phyloP scores from a whole-genome alignment of 108 stramenopile genomes.

The Cyclostephanos invisitatus region DNA sequence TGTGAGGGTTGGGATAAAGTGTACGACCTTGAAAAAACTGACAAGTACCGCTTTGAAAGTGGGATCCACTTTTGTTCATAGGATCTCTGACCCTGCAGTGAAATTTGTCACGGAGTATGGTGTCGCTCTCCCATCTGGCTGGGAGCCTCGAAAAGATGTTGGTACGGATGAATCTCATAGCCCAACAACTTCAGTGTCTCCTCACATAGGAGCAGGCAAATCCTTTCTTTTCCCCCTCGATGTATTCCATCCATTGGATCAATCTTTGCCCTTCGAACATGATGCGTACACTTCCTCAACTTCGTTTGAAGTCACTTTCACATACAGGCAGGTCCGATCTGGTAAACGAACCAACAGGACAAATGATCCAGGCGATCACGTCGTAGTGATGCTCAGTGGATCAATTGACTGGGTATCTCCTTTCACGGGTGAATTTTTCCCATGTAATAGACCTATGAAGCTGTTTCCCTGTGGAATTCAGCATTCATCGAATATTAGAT shows the following conservation, averaged over 20 bases:
- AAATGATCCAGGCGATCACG: constrained; percentile 46
- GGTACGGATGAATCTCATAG: constrained; percentile 26
- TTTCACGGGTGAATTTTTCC: constrained; percentile 54
- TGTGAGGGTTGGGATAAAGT: constrained; percentile 50
- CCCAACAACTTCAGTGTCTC: constrained; percentile 15
- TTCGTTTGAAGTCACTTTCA: constrained; percentile 23
- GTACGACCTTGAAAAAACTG: constrained; percentile 32
- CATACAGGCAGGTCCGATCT: constrained; percentile 35
- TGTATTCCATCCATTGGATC: constrained; percentile 61
- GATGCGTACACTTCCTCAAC: constrained; percentile 14
- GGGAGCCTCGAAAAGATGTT: constrained; percentile 54
- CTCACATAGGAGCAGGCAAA: constrained; percentile 52
- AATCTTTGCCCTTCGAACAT: constrained; percentile 10
- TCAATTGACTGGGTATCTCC: constrained; percentile 65
- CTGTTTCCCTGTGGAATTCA: constrained; percentile 63
- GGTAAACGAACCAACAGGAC: constrained; percentile 10
- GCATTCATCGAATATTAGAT: constrained; percentile 54
- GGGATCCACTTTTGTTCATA: constrained; percentile 34
- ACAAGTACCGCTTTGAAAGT: constrained; percentile 3
- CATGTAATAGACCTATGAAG: constrained; percentile 31
- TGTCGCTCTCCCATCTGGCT: constrained; percentile 60
- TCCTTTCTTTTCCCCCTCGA: constrained; percentile 58
- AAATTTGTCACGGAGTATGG: constrained; percentile 40
- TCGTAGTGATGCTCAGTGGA: constrained; percentile 57
- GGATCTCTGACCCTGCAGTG: constrained; percentile 38